phyloP scores from a whole-genome alignment of 768 basidiomycete genomes.

The Piloderma croceum region DNA sequence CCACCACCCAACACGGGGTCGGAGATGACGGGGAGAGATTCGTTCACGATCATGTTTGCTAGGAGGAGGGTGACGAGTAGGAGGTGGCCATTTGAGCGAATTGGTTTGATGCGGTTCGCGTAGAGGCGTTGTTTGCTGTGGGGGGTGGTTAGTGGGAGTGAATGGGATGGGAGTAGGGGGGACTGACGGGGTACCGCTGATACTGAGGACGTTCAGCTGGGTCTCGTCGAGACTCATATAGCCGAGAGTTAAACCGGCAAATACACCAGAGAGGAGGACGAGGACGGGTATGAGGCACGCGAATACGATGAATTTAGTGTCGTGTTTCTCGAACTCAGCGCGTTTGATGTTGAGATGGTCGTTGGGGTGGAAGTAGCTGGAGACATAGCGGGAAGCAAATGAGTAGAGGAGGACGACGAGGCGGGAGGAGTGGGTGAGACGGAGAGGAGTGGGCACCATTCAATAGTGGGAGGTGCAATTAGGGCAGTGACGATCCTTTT shows the following conservation, averaged over 20 bases:
- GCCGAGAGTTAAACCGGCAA: constrained; percentile 88
- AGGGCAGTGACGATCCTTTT: too few species aligned
- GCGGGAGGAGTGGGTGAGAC: constrained; percentile 35
- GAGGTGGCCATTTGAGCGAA: constrained; percentile 78
- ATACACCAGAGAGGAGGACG: constrained; percentile 76
- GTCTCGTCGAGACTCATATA: constrained; percentile 94
- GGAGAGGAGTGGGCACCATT: constrained; percentile 34
- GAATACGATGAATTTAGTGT: constrained; percentile 32
- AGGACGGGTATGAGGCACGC: constrained; percentile 74
- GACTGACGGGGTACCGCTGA: constrained; percentile 76
- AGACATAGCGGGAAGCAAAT: constrained; percentile 40
- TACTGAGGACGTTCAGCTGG: constrained; percentile 80
- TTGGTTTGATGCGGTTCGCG: constrained; percentile 81
- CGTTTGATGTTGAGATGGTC: constrained; percentile 16
- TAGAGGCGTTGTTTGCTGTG: constrained; percentile 72
- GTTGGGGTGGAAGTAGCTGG: constrained; percentile 17
- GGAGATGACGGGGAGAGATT: constrained; percentile 78
- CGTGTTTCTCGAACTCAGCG: constrained; percentile 27
- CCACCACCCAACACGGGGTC: constrained; percentile 79
- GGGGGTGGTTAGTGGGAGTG: constrained; percentile 1
- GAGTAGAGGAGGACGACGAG: constrained; percentile 41
- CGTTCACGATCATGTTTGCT: constrained; percentile 91
- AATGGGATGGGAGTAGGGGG: constrained; percentile 3
- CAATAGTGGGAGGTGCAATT: constrained; percentile 23
- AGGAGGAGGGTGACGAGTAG: constrained; percentile 78